These are phyloP conservation scores for Chrysoporthe puriensis DNA, from an alignment of 2,329 filamentous ascomycete species.

Conservation along the genomic window DNA sequence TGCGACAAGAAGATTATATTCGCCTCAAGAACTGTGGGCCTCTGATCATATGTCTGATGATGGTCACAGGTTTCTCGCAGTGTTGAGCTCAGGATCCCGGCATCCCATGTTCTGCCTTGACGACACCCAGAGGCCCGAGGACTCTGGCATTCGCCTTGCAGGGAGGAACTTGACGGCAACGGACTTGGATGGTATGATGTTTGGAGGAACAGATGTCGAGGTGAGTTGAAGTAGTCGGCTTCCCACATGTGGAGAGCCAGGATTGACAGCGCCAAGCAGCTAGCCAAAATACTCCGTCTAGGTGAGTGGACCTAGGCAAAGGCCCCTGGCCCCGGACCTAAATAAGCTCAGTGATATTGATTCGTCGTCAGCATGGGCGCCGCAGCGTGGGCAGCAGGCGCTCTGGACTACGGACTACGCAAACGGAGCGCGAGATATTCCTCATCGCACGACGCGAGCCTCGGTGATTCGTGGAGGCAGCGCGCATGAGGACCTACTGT, in stretches of 20 bases:
- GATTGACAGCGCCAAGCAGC: constrained; percentile 23
- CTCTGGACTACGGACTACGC: not conserved
- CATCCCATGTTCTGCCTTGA: not conserved
- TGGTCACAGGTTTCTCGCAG: not conserved
- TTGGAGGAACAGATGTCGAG: constrained; percentile 12
- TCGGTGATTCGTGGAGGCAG: constrained; percentile 6
- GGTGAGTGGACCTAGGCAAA: not conserved
- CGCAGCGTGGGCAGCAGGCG: not conserved
- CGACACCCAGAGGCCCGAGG: not conserved
- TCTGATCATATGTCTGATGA: not conserved
- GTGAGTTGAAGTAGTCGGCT: constrained; percentile 27
- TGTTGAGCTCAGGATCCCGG: not conserved
- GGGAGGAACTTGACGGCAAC: constrained; percentile 7
- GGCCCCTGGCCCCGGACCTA: constrained; percentile 5
- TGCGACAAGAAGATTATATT: not conserved
- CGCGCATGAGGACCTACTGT: not conserved
- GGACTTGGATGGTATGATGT: constrained; percentile 20
- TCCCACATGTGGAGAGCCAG: constrained; percentile 25
- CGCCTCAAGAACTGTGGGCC: not conserved
- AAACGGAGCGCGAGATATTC: constrained; percentile 8
- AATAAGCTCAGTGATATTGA: constrained; percentile 13
- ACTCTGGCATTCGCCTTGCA: not conserved
- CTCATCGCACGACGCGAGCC: not conserved
- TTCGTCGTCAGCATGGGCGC: not conserved
- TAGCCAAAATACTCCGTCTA: constrained; percentile 29